Percentiles rank a stretch among this genome's conserved stretches.
Evolutionary conservation across 2,329 filamentous ascomycete species (phyloP).

Genomic region (Aspergillus thermomutatus): DNA sequence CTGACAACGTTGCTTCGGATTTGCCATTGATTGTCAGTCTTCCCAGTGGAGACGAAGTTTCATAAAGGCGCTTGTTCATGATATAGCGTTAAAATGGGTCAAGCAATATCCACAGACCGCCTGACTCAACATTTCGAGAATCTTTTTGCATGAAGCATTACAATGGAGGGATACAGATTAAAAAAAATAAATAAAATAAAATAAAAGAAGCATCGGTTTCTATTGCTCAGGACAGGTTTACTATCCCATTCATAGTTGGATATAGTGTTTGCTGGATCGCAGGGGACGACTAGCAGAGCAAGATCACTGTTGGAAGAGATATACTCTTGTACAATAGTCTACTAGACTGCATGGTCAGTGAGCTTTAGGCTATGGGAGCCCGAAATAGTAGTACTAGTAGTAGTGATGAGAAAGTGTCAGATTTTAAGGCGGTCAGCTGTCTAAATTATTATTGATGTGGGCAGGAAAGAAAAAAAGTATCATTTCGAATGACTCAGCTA

Average conservation of each 20-base stretch:
- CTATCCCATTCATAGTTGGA: not conserved
- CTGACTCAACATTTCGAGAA: not conserved
- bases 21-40: not conserved
- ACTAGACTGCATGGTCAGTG: not conserved
- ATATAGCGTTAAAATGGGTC: not conserved
- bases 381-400: not conserved
- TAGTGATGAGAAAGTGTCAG: no score
- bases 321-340: not conserved
- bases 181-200: not conserved
- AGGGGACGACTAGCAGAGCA: not conserved
- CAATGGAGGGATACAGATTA: not conserved
- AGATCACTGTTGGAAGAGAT: not conserved
- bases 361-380: not conserved
- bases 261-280: not conserved
- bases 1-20: not conserved
- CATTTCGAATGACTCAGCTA: slow-evolving; percentile 22
- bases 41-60: not conserved
- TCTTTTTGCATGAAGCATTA: not conserved
- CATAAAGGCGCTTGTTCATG: not conserved
- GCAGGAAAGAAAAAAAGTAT: slow-evolving; percentile 16
- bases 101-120: not conserved
- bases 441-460: not conserved
- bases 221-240: not conserved
- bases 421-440: not conserved
- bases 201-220: not conserved